These are phyloP conservation scores for Boletales sp. DNA, from an alignment of 768 basidiomycete genomes.

Conservation along the genomic window DNA sequence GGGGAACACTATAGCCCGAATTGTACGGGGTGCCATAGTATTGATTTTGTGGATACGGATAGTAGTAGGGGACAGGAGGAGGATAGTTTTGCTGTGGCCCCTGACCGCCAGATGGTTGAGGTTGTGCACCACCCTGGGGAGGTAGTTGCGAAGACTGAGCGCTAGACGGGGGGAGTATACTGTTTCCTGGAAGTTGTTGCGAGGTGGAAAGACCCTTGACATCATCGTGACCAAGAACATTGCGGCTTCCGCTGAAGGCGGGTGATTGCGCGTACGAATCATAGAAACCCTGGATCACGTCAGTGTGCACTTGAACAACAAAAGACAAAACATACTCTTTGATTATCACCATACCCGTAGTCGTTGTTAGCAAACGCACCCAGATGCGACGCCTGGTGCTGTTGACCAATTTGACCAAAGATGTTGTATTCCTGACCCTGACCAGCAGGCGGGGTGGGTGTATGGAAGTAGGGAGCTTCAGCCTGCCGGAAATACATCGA, in stretches of 20 bases:
- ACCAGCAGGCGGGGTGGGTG: slow-evolving; percentile 68
- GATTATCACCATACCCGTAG: slow-evolving; percentile 66
- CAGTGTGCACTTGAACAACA: slow-evolving; percentile 2
- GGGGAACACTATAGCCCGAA: slow-evolving; percentile 52
- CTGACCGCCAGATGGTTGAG: slow-evolving; percentile 58
- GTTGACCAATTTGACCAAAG: slow-evolving; percentile 61
- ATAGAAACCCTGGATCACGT: slow-evolving; percentile 61
- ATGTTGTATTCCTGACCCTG: slow-evolving; percentile 60
- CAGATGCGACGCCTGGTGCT: slow-evolving; percentile 50
- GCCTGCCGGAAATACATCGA: slow-evolving; percentile 65
- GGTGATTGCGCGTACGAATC: slow-evolving; percentile 67
- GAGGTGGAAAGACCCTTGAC: slow-evolving; percentile 63
- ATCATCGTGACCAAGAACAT: slow-evolving; percentile 69
- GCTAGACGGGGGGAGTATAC: slow-evolving; percentile 49
- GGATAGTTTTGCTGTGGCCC: slow-evolving; percentile 65
- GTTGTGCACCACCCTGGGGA: slow-evolving; percentile 48
- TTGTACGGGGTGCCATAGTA: slow-evolving; percentile 74
- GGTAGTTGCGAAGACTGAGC: slow-evolving; percentile 51
- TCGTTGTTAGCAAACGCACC: slow-evolving; percentile 59
- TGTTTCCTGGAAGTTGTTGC: slow-evolving; percentile 51
- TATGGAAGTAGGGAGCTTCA: slow-evolving; percentile 72
- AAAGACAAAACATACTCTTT: slow-evolving; percentile 46
- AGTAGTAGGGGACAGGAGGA: slow-evolving; percentile 57
- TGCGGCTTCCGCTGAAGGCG: slow-evolving; percentile 58
- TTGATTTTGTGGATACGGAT: slow-evolving; percentile 73